Conservation (phyloP, 352 stramenopile genomes). For the Thalassiosira tumida region DNA sequence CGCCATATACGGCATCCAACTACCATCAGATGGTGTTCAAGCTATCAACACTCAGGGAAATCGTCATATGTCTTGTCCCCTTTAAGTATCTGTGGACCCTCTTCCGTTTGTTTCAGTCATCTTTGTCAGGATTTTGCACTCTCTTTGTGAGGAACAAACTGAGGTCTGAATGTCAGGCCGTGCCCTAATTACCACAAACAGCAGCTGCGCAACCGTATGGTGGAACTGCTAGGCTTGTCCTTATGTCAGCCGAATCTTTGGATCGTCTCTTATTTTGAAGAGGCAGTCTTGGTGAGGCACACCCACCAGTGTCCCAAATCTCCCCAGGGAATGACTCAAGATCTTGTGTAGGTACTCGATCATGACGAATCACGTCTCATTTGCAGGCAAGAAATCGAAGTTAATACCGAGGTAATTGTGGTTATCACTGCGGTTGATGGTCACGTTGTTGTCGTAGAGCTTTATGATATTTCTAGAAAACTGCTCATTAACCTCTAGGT, state of each 20-base stretch:
- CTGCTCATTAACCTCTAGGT: neutral
- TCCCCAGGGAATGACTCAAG: constrained; percentile 38
- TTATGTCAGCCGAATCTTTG: neutral
- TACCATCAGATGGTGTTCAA: constrained; percentile 1
- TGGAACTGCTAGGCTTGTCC: neutral
- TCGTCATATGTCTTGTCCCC: constrained; percentile 1
- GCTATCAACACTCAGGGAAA: constrained; percentile 30
- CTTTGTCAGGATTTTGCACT: constrained; percentile 54
- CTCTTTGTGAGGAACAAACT: constrained; percentile 73
- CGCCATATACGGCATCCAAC: constrained; percentile 61
- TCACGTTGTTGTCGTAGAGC: neutral
- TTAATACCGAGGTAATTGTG: neutral
- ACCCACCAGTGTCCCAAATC: constrained; percentile 19
- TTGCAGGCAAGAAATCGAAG: neutral
- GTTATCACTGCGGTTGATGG: too few species aligned
- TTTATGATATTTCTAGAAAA: neutral
- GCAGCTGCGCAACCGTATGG: constrained; percentile 27
- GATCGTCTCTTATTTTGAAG: constrained; percentile 63
- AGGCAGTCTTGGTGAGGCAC: constrained; percentile 60
- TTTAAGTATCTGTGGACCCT: neutral
- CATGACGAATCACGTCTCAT: constrained; percentile 32
- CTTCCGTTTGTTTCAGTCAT: neutral
- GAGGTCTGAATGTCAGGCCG: constrained; percentile 55
- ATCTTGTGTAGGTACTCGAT: constrained; percentile 55
- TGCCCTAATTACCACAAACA: constrained; percentile 62